These are phyloP conservation scores for Erysimum cheiri DNA, from an alignment of 441 rosid species.

Conservation along the genomic window DNA sequence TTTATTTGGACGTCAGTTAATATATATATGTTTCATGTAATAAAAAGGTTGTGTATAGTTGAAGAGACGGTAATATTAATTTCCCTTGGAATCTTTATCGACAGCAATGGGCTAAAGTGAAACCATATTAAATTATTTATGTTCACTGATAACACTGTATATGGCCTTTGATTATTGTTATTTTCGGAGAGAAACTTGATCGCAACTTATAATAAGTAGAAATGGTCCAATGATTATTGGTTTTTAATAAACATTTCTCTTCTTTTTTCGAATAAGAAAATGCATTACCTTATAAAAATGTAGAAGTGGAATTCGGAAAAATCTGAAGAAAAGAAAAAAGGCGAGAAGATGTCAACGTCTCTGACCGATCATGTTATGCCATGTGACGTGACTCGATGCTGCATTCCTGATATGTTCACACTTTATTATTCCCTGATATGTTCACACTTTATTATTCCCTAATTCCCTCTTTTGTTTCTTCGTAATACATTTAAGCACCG, in stretches of 20 bases:
- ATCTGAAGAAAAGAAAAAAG: neutral
- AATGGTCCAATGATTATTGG: neutral
- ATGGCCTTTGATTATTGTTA: neutral
- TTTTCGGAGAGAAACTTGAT: too few species aligned
- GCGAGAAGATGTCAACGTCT: neutral
- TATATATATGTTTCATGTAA: neutral
- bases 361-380: slow-evolving; percentile 50
- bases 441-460: too few species aligned
- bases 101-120: neutral
- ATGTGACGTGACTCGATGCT: slow-evolving; percentile 47
- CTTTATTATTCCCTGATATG: too few species aligned
- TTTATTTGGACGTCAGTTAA: neutral
- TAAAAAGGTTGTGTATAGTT: neutral
- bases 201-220: too few species aligned
- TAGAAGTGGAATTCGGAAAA: neutral
- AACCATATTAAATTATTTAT: neutral
- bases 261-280: neutral
- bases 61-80: neutral
- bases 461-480: too few species aligned
- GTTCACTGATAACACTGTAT: neutral
- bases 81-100: neutral
- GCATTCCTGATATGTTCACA: too few species aligned
- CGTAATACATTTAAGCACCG: too few species aligned
- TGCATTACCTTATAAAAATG: neutral
- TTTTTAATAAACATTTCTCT: too few species aligned